Evolutionary conservation across 371 early-diverging fungal species (phyloP).

Genomic region (Lichtheimia hyalospora): DNA sequence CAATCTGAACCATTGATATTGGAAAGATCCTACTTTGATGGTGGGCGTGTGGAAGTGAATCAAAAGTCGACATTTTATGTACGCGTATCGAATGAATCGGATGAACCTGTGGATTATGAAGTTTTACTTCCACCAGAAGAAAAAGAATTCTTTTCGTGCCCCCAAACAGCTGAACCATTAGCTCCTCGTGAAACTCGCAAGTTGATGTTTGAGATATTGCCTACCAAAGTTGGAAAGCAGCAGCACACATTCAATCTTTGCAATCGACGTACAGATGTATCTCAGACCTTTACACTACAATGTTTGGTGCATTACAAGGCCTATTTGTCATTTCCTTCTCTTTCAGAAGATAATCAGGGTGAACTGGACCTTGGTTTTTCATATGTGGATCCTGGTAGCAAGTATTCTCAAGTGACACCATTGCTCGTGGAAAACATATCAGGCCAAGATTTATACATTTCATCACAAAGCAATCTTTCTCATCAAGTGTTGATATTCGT

Average conservation of each 20-base stretch:
- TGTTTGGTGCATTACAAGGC: constrained; percentile 56
- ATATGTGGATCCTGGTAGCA: constrained; percentile 76
- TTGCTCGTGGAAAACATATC: constrained; percentile 73
- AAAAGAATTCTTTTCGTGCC: constrained; percentile 25
- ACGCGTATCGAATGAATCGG: constrained; percentile 52
- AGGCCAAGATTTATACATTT: constrained; percentile 63
- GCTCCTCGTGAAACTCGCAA: constrained; percentile 57
- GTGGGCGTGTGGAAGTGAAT: constrained; percentile 58
- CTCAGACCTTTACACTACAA: constrained; percentile 54
- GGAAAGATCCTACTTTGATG: constrained; percentile 55
- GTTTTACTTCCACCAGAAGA: constrained; percentile 18
- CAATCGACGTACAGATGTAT: constrained; percentile 30
- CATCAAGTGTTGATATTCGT: constrained; percentile 82
- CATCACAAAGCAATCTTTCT: constrained; percentile 77
- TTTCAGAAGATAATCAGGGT: constrained; percentile 53
- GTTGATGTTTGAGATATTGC: constrained; percentile 59
- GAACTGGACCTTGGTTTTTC: constrained; percentile 82
- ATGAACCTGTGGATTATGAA: constrained; percentile 37
- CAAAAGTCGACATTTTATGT: constrained; percentile 60
- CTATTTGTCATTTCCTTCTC: constrained; percentile 68
- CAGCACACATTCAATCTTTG: constrained; percentile 47
- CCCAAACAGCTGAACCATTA: constrained; percentile 21
- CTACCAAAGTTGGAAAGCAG: constrained; percentile 56
- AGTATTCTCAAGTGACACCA: constrained; percentile 76
- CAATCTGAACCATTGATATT: constrained; percentile 33